Evolutionary conservation across 2,329 filamentous ascomycete genomes (phyloP).

Genomic region (Fusarium newnesense): DNA sequence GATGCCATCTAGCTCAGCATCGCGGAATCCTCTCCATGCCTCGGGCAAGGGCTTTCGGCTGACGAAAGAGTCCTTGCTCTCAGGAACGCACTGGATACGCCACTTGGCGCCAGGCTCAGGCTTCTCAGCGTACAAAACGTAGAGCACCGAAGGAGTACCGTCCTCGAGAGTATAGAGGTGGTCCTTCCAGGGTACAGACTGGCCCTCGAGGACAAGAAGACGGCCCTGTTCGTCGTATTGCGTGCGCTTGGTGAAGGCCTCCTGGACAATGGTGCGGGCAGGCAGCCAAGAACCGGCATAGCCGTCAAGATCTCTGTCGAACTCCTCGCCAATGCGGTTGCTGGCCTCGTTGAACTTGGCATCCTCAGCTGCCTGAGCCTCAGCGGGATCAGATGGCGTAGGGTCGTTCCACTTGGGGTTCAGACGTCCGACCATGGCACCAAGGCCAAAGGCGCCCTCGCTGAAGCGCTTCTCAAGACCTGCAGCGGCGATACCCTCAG

Average conservation of each 20-base stretch:
- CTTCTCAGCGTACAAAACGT: slow-evolving; percentile 92
- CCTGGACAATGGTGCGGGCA: slow-evolving; percentile 80
- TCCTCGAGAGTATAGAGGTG: slow-evolving; percentile 90
- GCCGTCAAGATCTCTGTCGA: slow-evolving; percentile 82
- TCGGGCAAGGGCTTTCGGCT: slow-evolving; percentile 93
- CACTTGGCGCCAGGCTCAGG: slow-evolving; percentile 81
- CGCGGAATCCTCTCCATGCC: slow-evolving; percentile 89
- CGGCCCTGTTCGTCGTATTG: slow-evolving; percentile 79
- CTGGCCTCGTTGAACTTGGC: slow-evolving; percentile 81
- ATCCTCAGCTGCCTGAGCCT: slow-evolving; percentile 80
- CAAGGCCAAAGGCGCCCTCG: slow-evolving; percentile 83
- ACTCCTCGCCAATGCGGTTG: slow-evolving; percentile 87
- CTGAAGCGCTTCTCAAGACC: slow-evolving; percentile 85
- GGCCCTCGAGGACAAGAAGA: slow-evolving; percentile 80
- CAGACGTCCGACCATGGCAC: slow-evolving; percentile 81
- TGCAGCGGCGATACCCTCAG: slow-evolving; percentile 72
- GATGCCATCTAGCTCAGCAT: slow-evolving; percentile 82
- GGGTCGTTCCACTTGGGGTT: slow-evolving; percentile 85
- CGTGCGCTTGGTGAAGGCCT: slow-evolving; percentile 76
- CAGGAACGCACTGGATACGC: slow-evolving; percentile 93
- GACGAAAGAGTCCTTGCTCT: slow-evolving; percentile 85
- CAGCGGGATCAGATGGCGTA: slow-evolving; percentile 58
- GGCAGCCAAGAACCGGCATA: slow-evolving; percentile 85
- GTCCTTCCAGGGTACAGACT: slow-evolving; percentile 93
- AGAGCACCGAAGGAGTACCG: slow-evolving; percentile 71